These are phyloP conservation scores for Zymoseptoria brevis DNA, from an alignment of 2,329 filamentous ascomycete genomes.

Conservation along the genomic window DNA sequence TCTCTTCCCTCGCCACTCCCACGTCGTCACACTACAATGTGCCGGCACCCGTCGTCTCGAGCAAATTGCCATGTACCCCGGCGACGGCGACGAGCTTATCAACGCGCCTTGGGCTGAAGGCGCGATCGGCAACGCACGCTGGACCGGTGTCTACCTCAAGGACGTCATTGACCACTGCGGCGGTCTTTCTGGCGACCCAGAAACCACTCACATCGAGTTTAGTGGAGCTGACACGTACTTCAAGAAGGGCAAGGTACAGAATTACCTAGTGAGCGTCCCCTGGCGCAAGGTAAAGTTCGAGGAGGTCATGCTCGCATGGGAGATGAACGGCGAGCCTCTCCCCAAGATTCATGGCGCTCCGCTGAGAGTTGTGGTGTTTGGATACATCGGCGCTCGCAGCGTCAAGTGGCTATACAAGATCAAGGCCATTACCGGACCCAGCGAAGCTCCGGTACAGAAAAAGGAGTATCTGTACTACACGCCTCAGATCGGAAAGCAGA, in stretches of 20 bases:
- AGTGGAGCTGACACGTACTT: constrained; percentile 67
- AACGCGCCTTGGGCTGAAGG: constrained; percentile 49
- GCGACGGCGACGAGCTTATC: constrained; percentile 48
- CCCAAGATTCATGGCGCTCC: constrained; percentile 61
- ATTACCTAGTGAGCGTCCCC: constrained; percentile 59
- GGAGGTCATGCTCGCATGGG: constrained; percentile 51
- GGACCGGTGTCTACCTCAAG: constrained; percentile 48
- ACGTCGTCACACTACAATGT: constrained; percentile 57
- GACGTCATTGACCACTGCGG: constrained; percentile 59
- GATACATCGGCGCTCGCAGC: constrained; percentile 57
- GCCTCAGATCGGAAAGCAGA: constrained; percentile 61
- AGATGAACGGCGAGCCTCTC: constrained; percentile 58
- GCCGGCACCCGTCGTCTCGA: constrained; percentile 61
- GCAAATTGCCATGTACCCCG: constrained; percentile 57
- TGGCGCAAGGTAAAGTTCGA: constrained; percentile 61
- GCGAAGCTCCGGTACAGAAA: constrained; percentile 53
- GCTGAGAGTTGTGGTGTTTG: constrained; percentile 36
- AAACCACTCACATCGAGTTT: constrained; percentile 53
- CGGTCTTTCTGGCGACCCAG: constrained; percentile 49
- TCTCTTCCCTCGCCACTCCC: constrained; percentile 52
- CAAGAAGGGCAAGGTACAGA: constrained; percentile 57
- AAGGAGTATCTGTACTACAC: constrained; percentile 63
- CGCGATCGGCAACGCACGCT: constrained; percentile 53
- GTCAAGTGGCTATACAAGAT: constrained; percentile 62
- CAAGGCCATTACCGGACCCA: constrained; percentile 51